These are phyloP conservation scores for Saprolegnia diclina DNA, from an alignment of 352 stramenopile genomes.

Conservation along the genomic window DNA sequence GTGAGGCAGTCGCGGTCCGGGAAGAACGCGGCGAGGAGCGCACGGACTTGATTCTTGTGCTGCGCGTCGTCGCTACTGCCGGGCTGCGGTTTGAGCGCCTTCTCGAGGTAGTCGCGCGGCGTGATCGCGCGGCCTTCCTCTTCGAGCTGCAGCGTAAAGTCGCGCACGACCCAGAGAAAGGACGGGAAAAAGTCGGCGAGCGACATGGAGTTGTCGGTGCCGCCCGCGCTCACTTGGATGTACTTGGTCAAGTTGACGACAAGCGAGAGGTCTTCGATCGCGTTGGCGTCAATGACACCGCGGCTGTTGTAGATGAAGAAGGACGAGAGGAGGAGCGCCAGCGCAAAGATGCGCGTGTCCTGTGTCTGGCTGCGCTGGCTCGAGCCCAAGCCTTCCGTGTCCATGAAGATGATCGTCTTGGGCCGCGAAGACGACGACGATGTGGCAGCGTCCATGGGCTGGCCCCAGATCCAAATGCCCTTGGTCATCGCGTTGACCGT, in stretches of 20 bases:
- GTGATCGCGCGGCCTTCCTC: constrained; percentile 52
- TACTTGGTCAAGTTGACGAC: constrained; percentile 85
- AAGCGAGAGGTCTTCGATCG: constrained; percentile 85
- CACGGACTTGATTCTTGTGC: constrained; percentile 59
- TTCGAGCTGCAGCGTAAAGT: constrained; percentile 66
- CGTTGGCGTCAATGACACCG: constrained; percentile 84
- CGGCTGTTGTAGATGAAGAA: constrained; percentile 90
- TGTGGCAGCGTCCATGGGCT: constrained; percentile 59
- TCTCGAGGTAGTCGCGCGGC: constrained; percentile 65
- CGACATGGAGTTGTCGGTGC: not conserved
- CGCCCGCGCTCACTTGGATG: constrained; percentile 46
- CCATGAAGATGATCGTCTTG: constrained; percentile 65
- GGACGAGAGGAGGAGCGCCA: constrained; percentile 77
- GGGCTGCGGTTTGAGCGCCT: constrained; percentile 53
- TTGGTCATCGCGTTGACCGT: constrained; percentile 88
- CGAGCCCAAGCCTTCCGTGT: constrained; percentile 85
- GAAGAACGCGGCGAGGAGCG: constrained; percentile 60
- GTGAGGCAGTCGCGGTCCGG: constrained; percentile 68
- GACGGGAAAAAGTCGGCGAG: constrained; percentile 57
- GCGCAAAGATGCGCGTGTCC: constrained; percentile 86
- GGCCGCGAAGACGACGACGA: not conserved
- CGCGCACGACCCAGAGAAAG: constrained; percentile 74
- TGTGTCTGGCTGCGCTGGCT: constrained; percentile 80
- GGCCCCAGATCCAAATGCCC: constrained; percentile 89
- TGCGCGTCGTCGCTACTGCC: constrained; percentile 42